Percentiles rank a stretch among this genome's conserved stretches.
These are phyloP conservation scores for Pseudogymnoascus sp. DNA, from an alignment of 2,329 filamentous ascomycete genomes.

Conservation along the genomic window DNA sequence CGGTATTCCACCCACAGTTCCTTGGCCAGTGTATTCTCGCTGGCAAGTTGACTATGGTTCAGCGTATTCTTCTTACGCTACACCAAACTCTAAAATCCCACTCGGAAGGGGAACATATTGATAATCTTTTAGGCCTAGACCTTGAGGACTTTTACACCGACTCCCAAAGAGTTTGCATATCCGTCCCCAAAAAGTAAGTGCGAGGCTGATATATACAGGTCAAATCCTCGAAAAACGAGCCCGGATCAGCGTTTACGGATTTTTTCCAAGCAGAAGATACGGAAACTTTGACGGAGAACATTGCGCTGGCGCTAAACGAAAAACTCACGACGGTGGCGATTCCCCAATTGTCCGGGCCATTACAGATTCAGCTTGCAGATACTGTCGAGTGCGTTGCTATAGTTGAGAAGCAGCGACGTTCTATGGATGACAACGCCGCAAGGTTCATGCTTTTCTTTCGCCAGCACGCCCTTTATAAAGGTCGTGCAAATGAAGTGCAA, in stretches of 20 bases:
- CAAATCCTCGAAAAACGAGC: conserved; percentile 18
- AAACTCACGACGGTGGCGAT: conserved; percentile 67
- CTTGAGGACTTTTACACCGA: conserved; percentile 49
- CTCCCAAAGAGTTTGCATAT: conserved; percentile 19
- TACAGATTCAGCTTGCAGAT: conserved; percentile 78
- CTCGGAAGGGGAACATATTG: conserved; percentile 69
- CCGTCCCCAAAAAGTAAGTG: neutral
- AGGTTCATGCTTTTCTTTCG: conserved; percentile 83
- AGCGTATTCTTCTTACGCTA: conserved; percentile 63
- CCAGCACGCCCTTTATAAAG: conserved; percentile 65
- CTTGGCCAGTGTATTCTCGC: conserved; percentile 77
- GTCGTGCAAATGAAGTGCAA: conserved; percentile 53
- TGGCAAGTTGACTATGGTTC: conserved; percentile 66
- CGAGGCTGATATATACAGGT: conserved; percentile 17
- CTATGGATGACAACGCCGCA: conserved; percentile 83
- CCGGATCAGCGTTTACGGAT: conserved; percentile 40
- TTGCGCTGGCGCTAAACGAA: conserved; percentile 64
- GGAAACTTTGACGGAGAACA: conserved; percentile 61
- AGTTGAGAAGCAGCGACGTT: conserved; percentile 78
- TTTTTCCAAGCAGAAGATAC: conserved; percentile 42
- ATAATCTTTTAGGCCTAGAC: conserved; percentile 64
- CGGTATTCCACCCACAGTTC: conserved; percentile 88
- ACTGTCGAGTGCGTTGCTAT: conserved; percentile 77
- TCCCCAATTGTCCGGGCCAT: conserved; percentile 71
- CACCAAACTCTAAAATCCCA: conserved; percentile 74